Base-by-base conservation (phyloP, 2,329 filamentous ascomycete species). In the Epichloe uncinata region DNA sequence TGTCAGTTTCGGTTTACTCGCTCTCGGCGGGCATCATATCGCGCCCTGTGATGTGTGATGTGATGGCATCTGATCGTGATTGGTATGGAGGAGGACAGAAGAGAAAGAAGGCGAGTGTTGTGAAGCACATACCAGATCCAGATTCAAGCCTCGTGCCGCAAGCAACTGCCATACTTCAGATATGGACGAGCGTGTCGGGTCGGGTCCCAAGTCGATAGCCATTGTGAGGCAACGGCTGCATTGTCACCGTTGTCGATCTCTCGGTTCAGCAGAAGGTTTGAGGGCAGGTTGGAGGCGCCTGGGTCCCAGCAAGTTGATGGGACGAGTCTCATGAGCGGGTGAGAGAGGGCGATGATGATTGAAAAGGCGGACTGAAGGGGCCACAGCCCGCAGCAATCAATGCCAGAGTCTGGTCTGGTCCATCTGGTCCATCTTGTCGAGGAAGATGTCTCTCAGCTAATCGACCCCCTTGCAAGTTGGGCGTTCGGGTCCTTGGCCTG, bases 211-310 rank as follows among this genome's bases (percentile, higher is more conserved):
- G 42, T 50, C 35, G 20, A 22, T 11, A 26, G 48, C 44, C 51
- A 52, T 52, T 12, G n/a, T 50, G 48, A 47, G 48, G 48, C 48
- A 42, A 40, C 13, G 26, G 12, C 41, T 42, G 45, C 50, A 52
- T 52, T 8, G 30, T 45, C 33, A 12, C 47, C 42, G 42, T 9
- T 5, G 34, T 22, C 47, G 26, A 30, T 30, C 26, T 30, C 26
- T 30, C 9, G 8, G 26, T 30, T 30, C 26, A 30, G 26, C 26
- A 30, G 8, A 15, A 16, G 1, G 37, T n/a, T 38, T 7, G 16
- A 38, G 7, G n/a, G 6, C 37, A 38, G 37, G 37, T 38, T 38
- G 37, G 4, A 38, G 8, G 37, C 16, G 7, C 26, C 26, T 30
- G 8, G 26, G 26, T 30, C 26, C 26, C 26, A 30, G 11, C 26